Conservation (phyloP, 768 basidiomycete genomes). For the Coprinopsis strossmayeri region DNA sequence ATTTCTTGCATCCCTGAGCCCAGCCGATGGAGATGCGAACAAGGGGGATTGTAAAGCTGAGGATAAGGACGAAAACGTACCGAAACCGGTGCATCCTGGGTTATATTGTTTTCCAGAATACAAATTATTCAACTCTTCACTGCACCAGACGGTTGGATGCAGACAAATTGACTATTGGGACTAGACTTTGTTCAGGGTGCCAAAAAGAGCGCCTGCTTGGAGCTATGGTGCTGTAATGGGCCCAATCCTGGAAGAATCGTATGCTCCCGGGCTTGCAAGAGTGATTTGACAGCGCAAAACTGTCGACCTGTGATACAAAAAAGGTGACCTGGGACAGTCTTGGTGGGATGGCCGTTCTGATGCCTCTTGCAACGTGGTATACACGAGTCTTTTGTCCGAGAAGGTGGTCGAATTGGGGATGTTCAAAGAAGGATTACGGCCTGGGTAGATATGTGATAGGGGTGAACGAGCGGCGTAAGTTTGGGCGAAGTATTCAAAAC, state of each 20-base stretch:
- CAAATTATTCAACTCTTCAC: not conserved
- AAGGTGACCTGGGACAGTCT: not conserved
- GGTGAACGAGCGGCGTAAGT: not conserved
- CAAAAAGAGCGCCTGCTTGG: not conserved
- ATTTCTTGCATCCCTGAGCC: conserved; percentile 4
- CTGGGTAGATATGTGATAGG: not conserved
- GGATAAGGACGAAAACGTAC: conserved; percentile 40
- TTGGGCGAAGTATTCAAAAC: conserved; percentile 1
- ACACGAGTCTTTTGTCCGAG: conserved; percentile 49
- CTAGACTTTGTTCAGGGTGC: not conserved
- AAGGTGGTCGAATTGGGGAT: conserved; percentile 19
- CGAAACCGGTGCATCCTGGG: conserved; percentile 73
- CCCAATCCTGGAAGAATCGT: conserved; percentile 3
- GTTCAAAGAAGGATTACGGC: conserved; percentile 19
- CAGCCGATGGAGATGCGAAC: conserved; percentile 2
- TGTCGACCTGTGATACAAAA: conserved; percentile 6
- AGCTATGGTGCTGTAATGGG: not conserved
- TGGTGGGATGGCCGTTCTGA: conserved; percentile 12
- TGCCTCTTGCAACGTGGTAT: conserved; percentile 55
- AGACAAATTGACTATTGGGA: not conserved
- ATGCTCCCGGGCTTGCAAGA: conserved; percentile 5
- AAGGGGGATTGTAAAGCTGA: conserved; percentile 11
- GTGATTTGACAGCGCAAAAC: conserved; percentile 5
- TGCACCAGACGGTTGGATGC: not conserved
- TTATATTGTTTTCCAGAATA: conserved; percentile 4